Percentiles rank a stretch among this genome's conserved stretches.
Conservation (phyloP, 2,329 filamentous ascomycete species). For the Geosmithia putterillii region DNA sequence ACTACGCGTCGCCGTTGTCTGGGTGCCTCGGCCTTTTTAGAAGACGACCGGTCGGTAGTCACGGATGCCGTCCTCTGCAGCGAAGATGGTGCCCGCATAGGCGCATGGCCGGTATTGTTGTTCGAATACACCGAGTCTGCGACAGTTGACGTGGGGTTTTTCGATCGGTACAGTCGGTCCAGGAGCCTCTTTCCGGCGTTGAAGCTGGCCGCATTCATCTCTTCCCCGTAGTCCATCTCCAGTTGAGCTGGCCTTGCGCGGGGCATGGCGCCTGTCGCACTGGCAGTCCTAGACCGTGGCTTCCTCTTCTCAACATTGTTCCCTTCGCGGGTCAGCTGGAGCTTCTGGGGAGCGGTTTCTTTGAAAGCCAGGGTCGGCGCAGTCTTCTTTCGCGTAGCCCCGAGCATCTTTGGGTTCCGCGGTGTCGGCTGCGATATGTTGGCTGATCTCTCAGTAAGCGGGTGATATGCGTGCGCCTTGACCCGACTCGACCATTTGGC, state of each 20-base stretch:
- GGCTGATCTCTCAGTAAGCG: constrained; percentile 10
- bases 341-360: background rate
- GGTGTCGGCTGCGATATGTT: constrained; percentile 5
- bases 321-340: background rate
- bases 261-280: background rate
- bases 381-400: background rate
- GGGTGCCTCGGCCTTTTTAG: background rate
- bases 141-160: background rate
- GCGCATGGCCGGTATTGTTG: background rate
- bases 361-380: background rate
- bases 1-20: constrained; percentile 14
- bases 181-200: constrained; percentile 33
- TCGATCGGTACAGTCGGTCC: constrained; percentile 2
- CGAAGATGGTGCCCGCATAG: background rate
- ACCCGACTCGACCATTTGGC: constrained; percentile 7
- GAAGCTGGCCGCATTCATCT: constrained; percentile 26
- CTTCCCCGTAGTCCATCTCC: constrained; percentile 30
- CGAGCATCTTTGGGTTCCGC: background rate
- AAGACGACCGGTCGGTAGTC: background rate
- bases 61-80: background rate
- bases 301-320: background rate
- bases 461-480: constrained; percentile 4
- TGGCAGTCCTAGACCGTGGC: background rate
- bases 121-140: background rate
- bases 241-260: constrained; percentile 31